Percentiles rank a stretch among this genome's conserved stretches.
These are phyloP conservation scores for Cicer cuneatum DNA, from an alignment of 306 rosid species.

Conservation along the genomic window DNA sequence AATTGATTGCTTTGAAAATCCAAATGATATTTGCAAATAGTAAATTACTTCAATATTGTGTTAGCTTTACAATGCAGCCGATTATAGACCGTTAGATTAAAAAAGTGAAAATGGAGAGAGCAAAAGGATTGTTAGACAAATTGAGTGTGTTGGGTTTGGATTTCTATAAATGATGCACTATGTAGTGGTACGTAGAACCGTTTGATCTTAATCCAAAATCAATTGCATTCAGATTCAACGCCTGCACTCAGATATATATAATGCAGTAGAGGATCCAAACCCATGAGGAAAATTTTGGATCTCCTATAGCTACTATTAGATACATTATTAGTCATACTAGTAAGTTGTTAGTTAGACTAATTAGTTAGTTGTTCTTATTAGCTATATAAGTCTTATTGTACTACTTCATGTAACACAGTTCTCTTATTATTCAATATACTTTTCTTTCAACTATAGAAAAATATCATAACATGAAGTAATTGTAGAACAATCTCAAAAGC, in stretches of 20 bases:
- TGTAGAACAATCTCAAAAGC: background rate
- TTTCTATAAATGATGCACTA: background rate
- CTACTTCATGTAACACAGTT: too few relatives aligned
- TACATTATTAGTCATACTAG: too few relatives aligned
- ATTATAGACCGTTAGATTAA: too few relatives aligned
- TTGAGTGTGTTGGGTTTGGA: background rate
- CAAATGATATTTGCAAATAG: background rate
- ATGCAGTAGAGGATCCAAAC: background rate
- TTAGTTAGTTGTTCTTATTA: too few relatives aligned
- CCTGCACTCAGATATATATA: background rate
- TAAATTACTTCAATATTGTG: background rate
- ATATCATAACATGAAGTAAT: constrained; percentile 18
- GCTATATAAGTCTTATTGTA: too few relatives aligned
- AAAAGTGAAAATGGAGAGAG: background rate
- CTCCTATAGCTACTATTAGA: background rate
- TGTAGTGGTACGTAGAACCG: background rate
- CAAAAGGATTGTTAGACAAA: background rate
- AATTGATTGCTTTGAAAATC: background rate
- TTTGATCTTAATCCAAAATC: background rate
- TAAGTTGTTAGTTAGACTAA: too few relatives aligned
- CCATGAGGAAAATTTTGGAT: background rate
- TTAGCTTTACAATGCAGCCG: background rate
- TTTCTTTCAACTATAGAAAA: background rate
- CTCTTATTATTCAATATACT: too few relatives aligned
- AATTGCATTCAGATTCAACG: background rate